Conservation (phyloP, 768 basidiomycete species). For the Russula abietina region DNA sequence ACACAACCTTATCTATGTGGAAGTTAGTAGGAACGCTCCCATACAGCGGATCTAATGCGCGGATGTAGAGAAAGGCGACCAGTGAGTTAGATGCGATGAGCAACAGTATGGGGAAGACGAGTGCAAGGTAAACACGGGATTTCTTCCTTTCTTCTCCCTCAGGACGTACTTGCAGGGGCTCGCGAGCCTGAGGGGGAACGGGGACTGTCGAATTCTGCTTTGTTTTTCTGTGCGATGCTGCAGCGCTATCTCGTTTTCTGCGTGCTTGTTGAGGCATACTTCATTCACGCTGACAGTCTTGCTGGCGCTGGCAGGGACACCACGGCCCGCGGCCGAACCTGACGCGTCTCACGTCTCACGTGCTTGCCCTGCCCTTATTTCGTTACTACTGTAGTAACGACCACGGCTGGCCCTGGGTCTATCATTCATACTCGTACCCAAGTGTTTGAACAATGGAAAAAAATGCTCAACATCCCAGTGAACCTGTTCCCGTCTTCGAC, state of each 20-base stretch:
- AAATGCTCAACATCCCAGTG: neutral
- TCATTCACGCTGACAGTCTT: too few species aligned
- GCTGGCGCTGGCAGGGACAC: neutral
- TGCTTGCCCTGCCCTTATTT: neutral
- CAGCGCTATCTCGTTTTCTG: slow-evolving; percentile 11
- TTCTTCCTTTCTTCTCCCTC: slow-evolving; percentile 3
- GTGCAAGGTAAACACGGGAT: slow-evolving; percentile 9
- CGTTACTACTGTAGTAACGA: neutral
- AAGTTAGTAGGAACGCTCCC: slow-evolving; percentile 50
- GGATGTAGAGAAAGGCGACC: slow-evolving; percentile 55
- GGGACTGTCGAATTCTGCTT: neutral
- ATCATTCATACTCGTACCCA: neutral
- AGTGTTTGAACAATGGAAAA: neutral
- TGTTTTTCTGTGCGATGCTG: neutral
- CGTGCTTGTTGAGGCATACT: slow-evolving; percentile 23
- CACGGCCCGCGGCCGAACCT: neutral
- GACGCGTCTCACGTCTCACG: too few species aligned
- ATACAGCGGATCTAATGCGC: slow-evolving; percentile 63
- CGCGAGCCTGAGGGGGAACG: neutral
- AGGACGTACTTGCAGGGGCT: neutral
- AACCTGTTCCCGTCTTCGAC: slow-evolving; percentile 50
- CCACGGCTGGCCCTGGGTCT: slow-evolving; percentile 6
- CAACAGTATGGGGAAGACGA: slow-evolving; percentile 30
- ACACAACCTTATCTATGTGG: slow-evolving; percentile 40
- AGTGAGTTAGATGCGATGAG: slow-evolving; percentile 42